Base-by-base conservation (phyloP, 768 basidiomycete species). In the Russula vinacea region DNA sequence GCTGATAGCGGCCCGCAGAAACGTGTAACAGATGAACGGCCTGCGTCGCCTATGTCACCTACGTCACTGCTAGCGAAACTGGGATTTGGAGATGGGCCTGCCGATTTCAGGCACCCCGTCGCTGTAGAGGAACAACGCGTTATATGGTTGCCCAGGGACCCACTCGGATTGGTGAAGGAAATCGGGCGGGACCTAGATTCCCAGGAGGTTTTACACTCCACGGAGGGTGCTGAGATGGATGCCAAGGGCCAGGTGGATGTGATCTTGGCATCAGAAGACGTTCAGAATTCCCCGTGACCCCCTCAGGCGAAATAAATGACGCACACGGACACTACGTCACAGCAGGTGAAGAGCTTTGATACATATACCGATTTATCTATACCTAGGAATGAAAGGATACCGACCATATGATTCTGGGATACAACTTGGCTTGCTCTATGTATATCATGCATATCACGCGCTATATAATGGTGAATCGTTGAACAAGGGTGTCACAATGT, bases 101-200 rank as follows among this genome's bases (percentile, higher is more conserved):
- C 65, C 72, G 88, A 89, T 14, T 98, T 96, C 76, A 86, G 89
- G 52, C 96, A 96, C 70, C 96, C 96, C 17, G 93, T 93, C 8
- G 74, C 79, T 84, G 60, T 83, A 78, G 66, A 84, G 56, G 84
- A 89, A 53, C 91, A 94, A 75, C 80, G 87, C 66, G 79, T 84
- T 5, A 77, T 98, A 37, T 98, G 96, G 96, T 74, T 98, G 59
- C 92, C 96, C 24, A 75, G 77, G 44, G 96, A 98, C 72, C 69
- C 74, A 26, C 76, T 84, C n/a, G 86, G 87, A 10, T 71, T 93
- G 59, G 83, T 80, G 42, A 83, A 83, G 65, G 84, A 80, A 62
- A 90, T 92, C 77, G 84, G 82, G 67, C 72, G 76, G 65, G 83
- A 75, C 66, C 86, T 86, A 72, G 71, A 69, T 65, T 79, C 77